These are phyloP conservation scores for Diaporthe australafricana DNA, from an alignment of 2,329 filamentous ascomycete species.

Conservation along the genomic window DNA sequence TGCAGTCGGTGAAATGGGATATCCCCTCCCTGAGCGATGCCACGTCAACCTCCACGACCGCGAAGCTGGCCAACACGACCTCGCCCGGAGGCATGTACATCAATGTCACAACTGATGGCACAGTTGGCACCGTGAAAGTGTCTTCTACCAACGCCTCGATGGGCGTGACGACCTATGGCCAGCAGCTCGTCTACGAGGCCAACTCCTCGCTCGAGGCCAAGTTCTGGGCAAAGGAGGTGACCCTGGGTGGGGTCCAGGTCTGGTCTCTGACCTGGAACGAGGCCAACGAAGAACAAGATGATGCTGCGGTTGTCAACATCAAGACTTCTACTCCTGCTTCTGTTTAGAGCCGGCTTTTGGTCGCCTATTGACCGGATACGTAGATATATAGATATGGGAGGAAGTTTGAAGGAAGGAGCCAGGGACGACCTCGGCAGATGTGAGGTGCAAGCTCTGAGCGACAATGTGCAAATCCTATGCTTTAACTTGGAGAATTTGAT, in stretches of 20 bases:
- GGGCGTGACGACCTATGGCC: constrained; percentile 16
- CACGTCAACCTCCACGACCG: not conserved
- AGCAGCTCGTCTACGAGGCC: constrained; percentile 24
- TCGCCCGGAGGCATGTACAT: constrained; percentile 6
- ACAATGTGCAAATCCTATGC: not conserved
- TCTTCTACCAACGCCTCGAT: not conserved
- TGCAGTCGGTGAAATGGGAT: constrained; percentile 25
- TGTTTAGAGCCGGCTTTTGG: not conserved
- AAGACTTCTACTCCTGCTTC: constrained; percentile 17
- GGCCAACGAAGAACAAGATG: not conserved
- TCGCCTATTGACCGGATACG: not conserved
- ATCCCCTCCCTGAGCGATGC: constrained; percentile 2
- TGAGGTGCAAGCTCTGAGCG: not conserved
- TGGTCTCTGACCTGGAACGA: constrained; percentile 27
- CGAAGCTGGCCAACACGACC: constrained; percentile 10
- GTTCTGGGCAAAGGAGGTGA: constrained; percentile 27
- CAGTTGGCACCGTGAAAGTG: not conserved
- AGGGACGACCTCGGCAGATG: not conserved
- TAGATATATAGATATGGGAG: not conserved
- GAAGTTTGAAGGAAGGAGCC: not conserved
- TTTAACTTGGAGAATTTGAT: not conserved
- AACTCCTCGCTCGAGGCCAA: constrained; percentile 17
- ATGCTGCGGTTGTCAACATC: constrained; percentile 3
- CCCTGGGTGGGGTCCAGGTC: not conserved
- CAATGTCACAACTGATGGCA: not conserved